Evolutionary conservation across 305 asterid genomes (phyloP).

Genomic region (Rubia occidens): DNA sequence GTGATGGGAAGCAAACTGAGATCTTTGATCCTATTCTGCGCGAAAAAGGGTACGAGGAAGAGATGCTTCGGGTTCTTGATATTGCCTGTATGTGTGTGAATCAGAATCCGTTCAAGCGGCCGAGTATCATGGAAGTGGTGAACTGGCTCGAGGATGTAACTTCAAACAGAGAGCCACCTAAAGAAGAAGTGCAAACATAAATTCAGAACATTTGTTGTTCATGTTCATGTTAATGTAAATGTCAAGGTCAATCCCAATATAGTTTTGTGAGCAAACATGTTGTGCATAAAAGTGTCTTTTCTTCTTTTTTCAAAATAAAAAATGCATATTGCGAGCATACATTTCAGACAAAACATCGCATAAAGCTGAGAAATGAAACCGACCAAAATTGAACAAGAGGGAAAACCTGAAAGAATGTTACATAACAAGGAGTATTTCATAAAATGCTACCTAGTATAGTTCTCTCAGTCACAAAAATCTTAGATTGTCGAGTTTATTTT

Average conservation of each 20-base stretch:
- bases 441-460: too few species aligned
- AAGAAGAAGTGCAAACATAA: slow-evolving; percentile 19
- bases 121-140: slow-evolving; percentile 63
- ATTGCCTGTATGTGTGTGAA: slow-evolving; percentile 78
- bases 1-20: slow-evolving; percentile 61
- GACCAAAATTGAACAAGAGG: neutral
- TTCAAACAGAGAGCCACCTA: slow-evolving; percentile 26
- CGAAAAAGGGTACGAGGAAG: slow-evolving; percentile 69
- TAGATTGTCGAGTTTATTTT: too few species aligned
- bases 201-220: slow-evolving; percentile 25
- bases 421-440: too few species aligned
- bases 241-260: slow-evolving; percentile 15
- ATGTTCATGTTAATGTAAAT: slow-evolving; percentile 25
- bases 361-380: neutral
- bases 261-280: slow-evolving; percentile 15
- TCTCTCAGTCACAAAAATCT: too few species aligned
- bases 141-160: slow-evolving; percentile 67
- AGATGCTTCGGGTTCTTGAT: slow-evolving; percentile 74
- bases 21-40: slow-evolving; percentile 63
- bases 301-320: slow-evolving; percentile 10
- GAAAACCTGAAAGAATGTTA: neutral
- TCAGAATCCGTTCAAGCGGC: slow-evolving; percentile 84
- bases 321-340: neutral
- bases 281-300: slow-evolving; percentile 19
- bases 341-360: slow-evolving; percentile 3